Base-by-base conservation (phyloP, 257 asterid genomes). In the Craterostigma plantagineum region DNA sequence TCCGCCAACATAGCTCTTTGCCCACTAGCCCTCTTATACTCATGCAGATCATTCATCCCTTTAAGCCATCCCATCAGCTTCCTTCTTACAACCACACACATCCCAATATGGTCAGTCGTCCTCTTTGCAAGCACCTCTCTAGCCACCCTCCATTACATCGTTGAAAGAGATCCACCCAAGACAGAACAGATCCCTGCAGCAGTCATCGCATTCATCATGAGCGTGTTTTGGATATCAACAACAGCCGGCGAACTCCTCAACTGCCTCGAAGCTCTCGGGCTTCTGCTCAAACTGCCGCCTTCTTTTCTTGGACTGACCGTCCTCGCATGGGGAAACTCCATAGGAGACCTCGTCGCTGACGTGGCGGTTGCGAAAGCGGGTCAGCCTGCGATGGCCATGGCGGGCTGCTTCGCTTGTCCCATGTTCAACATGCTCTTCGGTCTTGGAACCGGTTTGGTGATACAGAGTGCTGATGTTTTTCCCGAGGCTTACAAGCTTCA, bases 361-460 rank as follows among this genome's bases (percentile, higher is more conserved):
- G 94, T 90, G 43, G 91, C 94, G 1, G 87, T 90, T 1, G 94
- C 95, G 13, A 82, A 67, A 65, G 94, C 98, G 0, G 95, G 95
- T 16, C 95, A 82, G 45, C 98, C 98, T 0, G 98, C 98, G 6
- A 83, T 90, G 98, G 98, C 95, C 16, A 83, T 90, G 98, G 98
- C 95, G 0, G 94, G 98, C 10, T 90, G 98, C 79, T 90, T 90
- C 18, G 98, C 91, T 0, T 74, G 98, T 40, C 98, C 98, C 0
- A 90, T 90, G 98, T 90, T 90, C 62, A 90, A 90, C 70, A 77
- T 90, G 98, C 83, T 83, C 14, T 76, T 90, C 9, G 98, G 98
- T 34, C 87, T 83, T 8, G 98, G 98, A 34, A 70, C 94, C 3
- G 95, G 79, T 43, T 57, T 90, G 46, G 93, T 76, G 42, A 77